A percentile compares a stretch with the other conserved stretches of the same genome.
These are phyloP conservation scores for Mortierella sp. DNA, from an alignment of 371 early-diverging fungal species.

Conservation along the genomic window DNA sequence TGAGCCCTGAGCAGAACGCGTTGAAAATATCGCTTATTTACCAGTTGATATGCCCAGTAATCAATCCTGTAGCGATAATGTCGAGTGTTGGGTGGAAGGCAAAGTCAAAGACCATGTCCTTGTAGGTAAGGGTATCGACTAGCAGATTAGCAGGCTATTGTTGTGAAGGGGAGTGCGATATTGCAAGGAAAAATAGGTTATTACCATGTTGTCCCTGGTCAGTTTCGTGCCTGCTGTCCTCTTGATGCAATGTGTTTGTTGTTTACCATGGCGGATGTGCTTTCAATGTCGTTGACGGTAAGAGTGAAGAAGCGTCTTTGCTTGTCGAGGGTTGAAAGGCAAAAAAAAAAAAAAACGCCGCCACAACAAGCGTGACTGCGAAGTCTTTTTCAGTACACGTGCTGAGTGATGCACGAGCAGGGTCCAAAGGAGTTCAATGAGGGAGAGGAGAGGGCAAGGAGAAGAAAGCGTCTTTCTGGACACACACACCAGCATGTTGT, in stretches of 20 bases:
- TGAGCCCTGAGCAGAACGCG: not conserved
- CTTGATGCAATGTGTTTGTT: no score
- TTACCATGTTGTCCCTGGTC: no score
- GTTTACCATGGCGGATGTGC: no score
- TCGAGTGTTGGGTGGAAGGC: constrained; percentile 80
- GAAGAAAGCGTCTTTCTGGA: no score
- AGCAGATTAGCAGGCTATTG: constrained; percentile 29
- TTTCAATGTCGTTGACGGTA: no score
- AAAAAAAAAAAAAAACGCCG: constrained; percentile 11
- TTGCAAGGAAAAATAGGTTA: not conserved
- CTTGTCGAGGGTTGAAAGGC: not conserved
- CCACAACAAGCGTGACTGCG: constrained; percentile 7
- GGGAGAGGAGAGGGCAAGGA: not conserved
- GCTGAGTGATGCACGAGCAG: not conserved
- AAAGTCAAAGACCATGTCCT: constrained; percentile 74
- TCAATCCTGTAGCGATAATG: constrained; percentile 81
- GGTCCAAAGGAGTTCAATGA: not conserved
- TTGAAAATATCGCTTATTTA: constrained; percentile 31
- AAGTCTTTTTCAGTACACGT: constrained; percentile 1
- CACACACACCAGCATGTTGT: no score
- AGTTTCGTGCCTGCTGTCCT: no score
- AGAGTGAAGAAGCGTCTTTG: not conserved
- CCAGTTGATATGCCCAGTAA: constrained; percentile 86
- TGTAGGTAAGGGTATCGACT: constrained; percentile 51
- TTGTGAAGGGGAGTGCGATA: not conserved